Evolutionary conservation across 345 rosid species (phyloP), one percentile per base, ranked within the genome.

Genomic region (Corchorus olitorius): DNA sequence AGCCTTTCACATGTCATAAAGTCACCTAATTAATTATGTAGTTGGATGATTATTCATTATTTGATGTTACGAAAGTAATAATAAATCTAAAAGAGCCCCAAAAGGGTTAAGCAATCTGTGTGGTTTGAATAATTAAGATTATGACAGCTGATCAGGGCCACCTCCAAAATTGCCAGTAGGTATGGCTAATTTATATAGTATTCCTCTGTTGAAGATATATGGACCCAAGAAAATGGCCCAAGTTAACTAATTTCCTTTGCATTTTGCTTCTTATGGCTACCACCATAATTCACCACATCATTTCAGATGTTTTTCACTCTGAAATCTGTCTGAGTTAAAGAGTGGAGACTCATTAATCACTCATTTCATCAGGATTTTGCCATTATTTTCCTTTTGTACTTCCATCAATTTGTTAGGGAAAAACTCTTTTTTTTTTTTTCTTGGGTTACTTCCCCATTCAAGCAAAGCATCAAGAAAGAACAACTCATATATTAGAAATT

Each of bases 61-160:
- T 45, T 16, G 53, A 60, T 50, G 52, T 78, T 75, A 70, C 60
- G 6, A 65, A 27, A 37, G 49, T 14, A 62, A 77, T 56, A 15
- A 72, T 45, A 19, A 19, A 53, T 70, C 4, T 2, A 59, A 64
- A 52, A 4, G 20, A 58, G 20, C 37, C 20, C 58, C 50, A 56
- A 73, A 73, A 41, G 63, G 17, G 0, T 14, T 74, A 46, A 17
- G 53, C 8, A 15, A 19, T 65, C 2, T 67, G 66, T 54, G 77
- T 39, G 43, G 43, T 34, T 71, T 82, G 34, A 54, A 79, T 73
- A 50, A 83, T 73, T 56, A 77, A 39, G 76, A 63, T 77, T 62
- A 17, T 56, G 81, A 79, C 78, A 48, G 19, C 53, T 53, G 43
- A 27, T 27, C 27, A 37, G 77, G 78, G 43, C 73, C 82, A 77